Evolutionary conservation across 192 early-diverging fungal species (phyloP), one percentile per base, ranked within the genome.

Genomic region (Coemansia sp.): DNA sequence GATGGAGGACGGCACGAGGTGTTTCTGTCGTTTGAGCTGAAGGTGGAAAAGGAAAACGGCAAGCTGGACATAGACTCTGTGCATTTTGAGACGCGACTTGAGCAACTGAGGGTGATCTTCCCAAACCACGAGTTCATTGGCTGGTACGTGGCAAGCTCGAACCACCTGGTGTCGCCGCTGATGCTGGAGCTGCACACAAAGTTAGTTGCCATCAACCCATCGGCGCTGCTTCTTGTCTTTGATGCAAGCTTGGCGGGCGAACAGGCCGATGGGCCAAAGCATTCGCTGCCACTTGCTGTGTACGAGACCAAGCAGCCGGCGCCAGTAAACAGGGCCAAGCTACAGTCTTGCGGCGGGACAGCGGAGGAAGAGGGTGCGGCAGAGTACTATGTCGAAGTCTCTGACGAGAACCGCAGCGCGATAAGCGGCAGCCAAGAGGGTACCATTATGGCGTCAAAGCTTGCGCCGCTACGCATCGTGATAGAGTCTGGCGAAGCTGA

Each of bases 401-500:
- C 39, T 8, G 48, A 38, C 51, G 69, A 64, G 43, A 36, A 33
- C 44, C 36, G 30, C 30, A 49, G 45, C 20, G n/a, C 41, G 24
- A 62, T 46, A 62, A 1, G 66, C 71, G 18, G 39, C 53, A 18
- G 36, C 35, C 18, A 30, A 3, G 59, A 26, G 21, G 23, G 49
- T 5, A 52, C 39, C 0, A 63, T 62, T 20, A 75, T 72, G 81
- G 81, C 76, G n/a, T 77, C 75, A 49, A 66, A 41, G 38, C 66
- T 83, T 16, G 69, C 64, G 7, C 75, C 81, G 6, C 12, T 83
- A 62, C 64, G 60, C 15, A 49, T 77, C 12, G 45, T 65, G 7
- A 68, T 83, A 12, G 75, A 83, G 55, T 77, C 81, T 20, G 81
- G 81, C 60, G 81, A 83, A 64, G 81, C 81, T 0, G 81, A 83